These are phyloP conservation scores for Alternaria triticina DNA, from an alignment of 2,329 filamentous ascomycete species.

Conservation along the genomic window DNA sequence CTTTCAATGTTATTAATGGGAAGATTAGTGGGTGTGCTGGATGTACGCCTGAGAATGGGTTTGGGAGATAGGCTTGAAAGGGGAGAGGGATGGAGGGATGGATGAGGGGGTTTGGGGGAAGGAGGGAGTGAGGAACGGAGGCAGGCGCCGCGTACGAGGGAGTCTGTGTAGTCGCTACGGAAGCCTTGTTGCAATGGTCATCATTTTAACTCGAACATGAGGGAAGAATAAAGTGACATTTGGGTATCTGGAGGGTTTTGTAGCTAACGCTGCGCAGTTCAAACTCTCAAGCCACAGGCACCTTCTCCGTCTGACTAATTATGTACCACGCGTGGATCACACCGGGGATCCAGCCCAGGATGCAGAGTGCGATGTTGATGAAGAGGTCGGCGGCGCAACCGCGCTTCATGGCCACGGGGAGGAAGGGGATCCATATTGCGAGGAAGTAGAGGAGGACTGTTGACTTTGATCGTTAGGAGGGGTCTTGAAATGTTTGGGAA, in stretches of 20 bases:
- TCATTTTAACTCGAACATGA: background rate
- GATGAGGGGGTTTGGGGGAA: background rate
- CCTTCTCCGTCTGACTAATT: slow-evolving; percentile 24
- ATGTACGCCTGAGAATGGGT: background rate
- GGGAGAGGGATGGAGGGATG: background rate
- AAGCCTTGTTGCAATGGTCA: background rate
- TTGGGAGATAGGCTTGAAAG: background rate
- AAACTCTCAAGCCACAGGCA: background rate
- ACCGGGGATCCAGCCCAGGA: slow-evolving; percentile 46
- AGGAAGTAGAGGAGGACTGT: slow-evolving; percentile 41
- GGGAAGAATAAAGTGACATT: background rate
- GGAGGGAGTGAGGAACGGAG: background rate
- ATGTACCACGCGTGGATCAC: slow-evolving; percentile 40
- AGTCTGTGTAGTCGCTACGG: background rate
- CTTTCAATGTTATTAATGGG: background rate
- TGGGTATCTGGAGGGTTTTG: too few species aligned
- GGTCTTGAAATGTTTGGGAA: background rate
- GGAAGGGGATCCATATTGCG: slow-evolving; percentile 46
- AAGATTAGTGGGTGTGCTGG: background rate
- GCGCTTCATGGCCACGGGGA: slow-evolving; percentile 50
- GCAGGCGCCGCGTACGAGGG: background rate
- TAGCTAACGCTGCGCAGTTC: too few species aligned
- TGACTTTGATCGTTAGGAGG: slow-evolving; percentile 11
- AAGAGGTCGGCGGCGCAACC: slow-evolving; percentile 50
- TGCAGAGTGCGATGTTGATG: slow-evolving; percentile 49